Evolutionary conservation across 768 basidiomycete genomes (phyloP).

Genomic region (Tulasnella sp.): DNA sequence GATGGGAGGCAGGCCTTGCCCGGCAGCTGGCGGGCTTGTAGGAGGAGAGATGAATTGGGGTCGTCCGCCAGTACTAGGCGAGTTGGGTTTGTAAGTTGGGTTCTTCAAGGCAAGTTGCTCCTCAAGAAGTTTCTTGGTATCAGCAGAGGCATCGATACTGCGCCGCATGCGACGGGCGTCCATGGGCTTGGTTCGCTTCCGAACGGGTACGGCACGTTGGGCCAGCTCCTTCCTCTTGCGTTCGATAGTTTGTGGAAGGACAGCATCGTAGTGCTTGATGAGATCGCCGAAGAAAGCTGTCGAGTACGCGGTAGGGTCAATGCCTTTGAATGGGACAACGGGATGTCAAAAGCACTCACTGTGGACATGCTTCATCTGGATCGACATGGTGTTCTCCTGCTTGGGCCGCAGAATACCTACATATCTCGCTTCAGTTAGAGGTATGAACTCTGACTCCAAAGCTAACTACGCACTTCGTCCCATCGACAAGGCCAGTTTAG

Average conservation of each 20-base stretch:
- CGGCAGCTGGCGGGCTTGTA: constrained; percentile 37
- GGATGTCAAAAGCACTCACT: constrained; percentile 50
- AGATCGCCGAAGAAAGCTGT: constrained; percentile 85
- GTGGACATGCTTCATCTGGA: constrained; percentile 88
- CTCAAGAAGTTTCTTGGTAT: constrained; percentile 69
- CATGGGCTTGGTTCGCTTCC: constrained; percentile 84
- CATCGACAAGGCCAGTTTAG: constrained; percentile 85
- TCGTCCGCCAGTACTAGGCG: constrained; percentile 26
- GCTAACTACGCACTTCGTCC: constrained; percentile 68
- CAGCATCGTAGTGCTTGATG: constrained; percentile 67
- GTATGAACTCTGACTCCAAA: background rate
- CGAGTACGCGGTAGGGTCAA: background rate
- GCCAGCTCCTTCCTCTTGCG: constrained; percentile 81
- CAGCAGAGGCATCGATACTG: constrained; percentile 70
- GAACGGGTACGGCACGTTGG: constrained; percentile 76
- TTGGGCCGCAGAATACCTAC: constrained; percentile 82
- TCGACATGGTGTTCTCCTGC: constrained; percentile 77
- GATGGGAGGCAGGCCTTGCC: constrained; percentile 11
- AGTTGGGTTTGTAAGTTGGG: constrained; percentile 49
- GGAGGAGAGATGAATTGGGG: constrained; percentile 31
- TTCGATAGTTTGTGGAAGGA: constrained; percentile 80
- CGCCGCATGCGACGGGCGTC: constrained; percentile 88
- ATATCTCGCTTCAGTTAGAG: background rate
- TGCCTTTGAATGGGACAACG: background rate
- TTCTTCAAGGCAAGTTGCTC: constrained; percentile 56